These are phyloP conservation scores for Ascoidea tarda DNA, from an alignment of 805 yeast species.

Conservation along the genomic window DNA sequence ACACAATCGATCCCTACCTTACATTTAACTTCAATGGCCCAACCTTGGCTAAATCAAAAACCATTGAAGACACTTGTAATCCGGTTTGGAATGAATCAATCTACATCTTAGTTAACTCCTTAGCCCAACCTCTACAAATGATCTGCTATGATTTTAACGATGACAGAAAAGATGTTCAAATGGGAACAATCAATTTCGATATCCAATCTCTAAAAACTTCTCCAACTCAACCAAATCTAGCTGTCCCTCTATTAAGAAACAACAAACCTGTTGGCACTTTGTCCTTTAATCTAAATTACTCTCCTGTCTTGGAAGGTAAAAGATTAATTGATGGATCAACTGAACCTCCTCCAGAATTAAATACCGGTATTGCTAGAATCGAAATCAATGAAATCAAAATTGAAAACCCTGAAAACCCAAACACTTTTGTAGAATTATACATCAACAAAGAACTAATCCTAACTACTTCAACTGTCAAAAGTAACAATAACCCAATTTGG, in stretches of 20 bases:
- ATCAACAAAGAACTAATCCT: constrained; percentile 45
- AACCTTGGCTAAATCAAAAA: constrained; percentile 54
- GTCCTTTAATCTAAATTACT: constrained; percentile 53
- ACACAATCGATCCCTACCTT: constrained; percentile 84
- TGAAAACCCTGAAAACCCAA: constrained; percentile 29
- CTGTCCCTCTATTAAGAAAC: constrained; percentile 57
- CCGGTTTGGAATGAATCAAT: constrained; percentile 83
- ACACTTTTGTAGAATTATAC: constrained; percentile 60
- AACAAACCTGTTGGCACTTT: constrained; percentile 74
- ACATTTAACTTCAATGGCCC: constrained; percentile 43
- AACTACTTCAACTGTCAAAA: constrained; percentile 44
- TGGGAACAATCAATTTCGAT: constrained; percentile 69
- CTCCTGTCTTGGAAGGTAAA: constrained; percentile 54
- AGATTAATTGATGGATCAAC: constrained; percentile 65
- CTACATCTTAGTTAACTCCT: constrained; percentile 53
- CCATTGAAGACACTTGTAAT: constrained; percentile 46
- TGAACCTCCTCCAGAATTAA: constrained; percentile 80
- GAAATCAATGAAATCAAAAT: constrained; percentile 30
- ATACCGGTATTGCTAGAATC: constrained; percentile 79
- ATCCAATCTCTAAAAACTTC: constrained; percentile 48
- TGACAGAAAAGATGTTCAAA: constrained; percentile 59
- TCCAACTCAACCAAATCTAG: constrained; percentile 31
- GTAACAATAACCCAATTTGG: constrained; percentile 56
- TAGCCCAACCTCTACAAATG: constrained; percentile 72
- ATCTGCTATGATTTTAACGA: constrained; percentile 67